Conservation (phyloP, 441 rosid species). For the Macaranga tanarius region DNA sequence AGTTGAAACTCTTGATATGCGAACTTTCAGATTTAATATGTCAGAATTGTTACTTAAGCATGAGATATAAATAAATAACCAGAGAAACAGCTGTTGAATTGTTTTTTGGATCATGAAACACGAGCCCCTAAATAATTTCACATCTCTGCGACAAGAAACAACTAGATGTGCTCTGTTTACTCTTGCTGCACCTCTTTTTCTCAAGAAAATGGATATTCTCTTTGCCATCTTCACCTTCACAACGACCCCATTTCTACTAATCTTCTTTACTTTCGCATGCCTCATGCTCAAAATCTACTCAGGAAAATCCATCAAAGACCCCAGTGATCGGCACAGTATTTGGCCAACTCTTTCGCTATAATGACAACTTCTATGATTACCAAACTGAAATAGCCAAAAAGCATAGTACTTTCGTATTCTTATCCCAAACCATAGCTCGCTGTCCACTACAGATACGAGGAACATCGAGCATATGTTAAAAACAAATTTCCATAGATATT, state of each 20-base stretch:
- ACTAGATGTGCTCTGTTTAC: too few relatives aligned
- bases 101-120: too few relatives aligned
- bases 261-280: conserved; percentile 21
- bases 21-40: too few relatives aligned
- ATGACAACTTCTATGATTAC: conserved; percentile 49
- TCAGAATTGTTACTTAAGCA: too few relatives aligned
- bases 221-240: conserved; percentile 20
- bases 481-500: conserved; percentile 45
- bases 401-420: conserved; percentile 55
- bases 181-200: too few relatives aligned
- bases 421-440: conserved; percentile 32
- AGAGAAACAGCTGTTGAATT: too few relatives aligned
- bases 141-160: too few relatives aligned
- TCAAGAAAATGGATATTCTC: conserved; percentile 34
- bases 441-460: conserved; percentile 57
- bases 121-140: too few relatives aligned
- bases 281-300: conserved; percentile 37
- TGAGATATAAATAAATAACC: too few relatives aligned
- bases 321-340: conserved; percentile 56
- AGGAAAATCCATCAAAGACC: conserved; percentile 46
- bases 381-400: conserved; percentile 40
- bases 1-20: too few relatives aligned
- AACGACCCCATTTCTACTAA: conserved; percentile 22
- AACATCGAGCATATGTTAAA: conserved; percentile 64
- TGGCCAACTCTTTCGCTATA: conserved; percentile 40